These are phyloP conservation scores for Caryopteris hybrid DNA, from an alignment of 305 asterid genomes.

Conservation along the genomic window DNA sequence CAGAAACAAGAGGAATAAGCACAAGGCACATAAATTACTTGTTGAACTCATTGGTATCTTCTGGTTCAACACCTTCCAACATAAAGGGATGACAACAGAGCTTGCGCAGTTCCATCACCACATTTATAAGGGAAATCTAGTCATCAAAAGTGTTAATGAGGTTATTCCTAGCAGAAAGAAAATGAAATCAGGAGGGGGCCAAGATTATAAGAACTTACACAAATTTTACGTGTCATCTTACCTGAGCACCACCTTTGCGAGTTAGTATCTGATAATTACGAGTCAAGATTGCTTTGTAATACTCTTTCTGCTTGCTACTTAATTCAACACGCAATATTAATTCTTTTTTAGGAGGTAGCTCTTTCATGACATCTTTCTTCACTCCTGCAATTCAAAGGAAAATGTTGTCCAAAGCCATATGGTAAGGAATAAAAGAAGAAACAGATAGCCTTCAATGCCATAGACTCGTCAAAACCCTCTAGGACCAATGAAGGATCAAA, in stretches of 20 bases:
- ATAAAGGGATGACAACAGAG: conserved; percentile 97
- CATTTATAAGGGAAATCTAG: conserved; percentile 93
- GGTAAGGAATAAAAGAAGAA: conserved; percentile 10
- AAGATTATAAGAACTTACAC: conserved; percentile 20
- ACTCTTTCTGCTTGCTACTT: conserved; percentile 93
- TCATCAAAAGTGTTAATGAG: conserved; percentile 23
- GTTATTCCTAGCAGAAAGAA: conserved; percentile 12
- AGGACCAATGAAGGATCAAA: conserved; percentile 13
- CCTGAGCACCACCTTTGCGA: conserved; percentile 99
- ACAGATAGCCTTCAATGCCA: neutral
- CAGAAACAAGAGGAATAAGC: conserved; percentile 15
- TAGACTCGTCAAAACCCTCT: conserved; percentile 14
- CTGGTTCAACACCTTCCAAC: conserved; percentile 99
- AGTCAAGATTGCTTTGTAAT: conserved; percentile 91
- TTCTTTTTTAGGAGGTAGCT: conserved; percentile 93
- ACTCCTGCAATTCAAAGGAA: conserved; percentile 57
- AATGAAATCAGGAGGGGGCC: conserved; percentile 1
- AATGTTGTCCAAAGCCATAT: conserved; percentile 2
- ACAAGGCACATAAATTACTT: conserved; percentile 46
- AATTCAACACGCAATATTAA: conserved; percentile 90
- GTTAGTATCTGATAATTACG: conserved; percentile 92
- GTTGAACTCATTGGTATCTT: conserved; percentile 67
- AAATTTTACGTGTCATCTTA: conserved; percentile 25
- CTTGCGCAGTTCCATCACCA: conserved; percentile 99
- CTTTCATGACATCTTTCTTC: conserved; percentile 96